Base-by-base conservation (phyloP, 306 rosid genomes). In the Vicia faba region DNA sequence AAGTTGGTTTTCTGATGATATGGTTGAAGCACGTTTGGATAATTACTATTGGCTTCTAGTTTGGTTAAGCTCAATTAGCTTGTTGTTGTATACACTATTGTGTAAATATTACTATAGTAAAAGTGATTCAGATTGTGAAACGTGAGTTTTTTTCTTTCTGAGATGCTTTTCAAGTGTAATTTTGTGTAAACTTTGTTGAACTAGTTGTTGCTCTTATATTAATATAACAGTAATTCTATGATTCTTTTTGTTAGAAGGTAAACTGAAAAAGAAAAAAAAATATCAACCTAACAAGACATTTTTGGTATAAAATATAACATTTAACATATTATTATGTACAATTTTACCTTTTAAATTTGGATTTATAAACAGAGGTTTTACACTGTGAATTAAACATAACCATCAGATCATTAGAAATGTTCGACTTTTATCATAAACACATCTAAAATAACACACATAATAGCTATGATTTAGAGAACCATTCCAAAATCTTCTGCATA, bases 1-100 rank as follows among this genome's bases (percentile, higher is more conserved):
- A 5, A 82, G 91, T 72, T 93, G 99, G 99, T 90, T 93, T 75
- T 85, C 85, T 7, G 97, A 93, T 73, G 82, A 90, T 71, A 88
- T 90, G 97, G 84, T 56, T 12, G 85, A 88, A 75, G 96, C 97
- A 8, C 72, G 89, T 33, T 77, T 93, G 36, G 95, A 90, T 72
- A 88, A 77, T 19, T 90, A 84, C 76, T 93, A 93, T 77, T 88
- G 88, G 99, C 81, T 90, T 59, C 69, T 90, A 48, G 87, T 92
- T 33, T 79, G 80, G 61, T 19, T 80, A 43, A 83, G 87, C 73
- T 62, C 71, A 10, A 44, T 82, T 59, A 84, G 95, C 79, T 81
- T 88, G 12, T 10, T 83, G 7, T 48, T 84, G 33, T 93, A 88
- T 82, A 70, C 55, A 36, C 49, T 90, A 5, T 78, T 85, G 71